Base-by-base conservation (phyloP, 176 grass and related monocot genomes). In the Aegilops umbellulata region DNA sequence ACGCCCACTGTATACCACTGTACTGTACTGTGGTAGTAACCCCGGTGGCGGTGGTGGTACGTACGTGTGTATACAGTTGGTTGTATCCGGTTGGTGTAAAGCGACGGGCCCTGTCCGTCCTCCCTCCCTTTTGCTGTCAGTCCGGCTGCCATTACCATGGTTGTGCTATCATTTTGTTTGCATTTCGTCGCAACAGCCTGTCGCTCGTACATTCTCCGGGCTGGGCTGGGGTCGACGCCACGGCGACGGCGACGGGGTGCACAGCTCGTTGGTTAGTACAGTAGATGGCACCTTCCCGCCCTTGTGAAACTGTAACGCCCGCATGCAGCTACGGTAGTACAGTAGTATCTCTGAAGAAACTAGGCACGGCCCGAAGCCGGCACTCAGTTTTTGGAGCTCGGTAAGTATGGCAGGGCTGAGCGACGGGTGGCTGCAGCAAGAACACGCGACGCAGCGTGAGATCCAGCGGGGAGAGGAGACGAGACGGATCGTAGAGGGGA, bases 401-500 rank as follows among this genome's bases (percentile, higher is more conserved):
- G 29, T 67, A 44, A 44, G 42, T 13, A 44, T 44, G 1, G 2
- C 42, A 13, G 42, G 4, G 42, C 42, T 14, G 62, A 15, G 4
- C 17, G 55, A 9, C 53, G 51, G 57, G 58, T 19, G 55, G 76
- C n/a, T 14, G 78, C 36, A 30, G 77, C 4, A 20, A 62, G 31
- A 79, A 39, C 2, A 60, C 76, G 34, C 36, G 32, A 34, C 74
- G 66, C 17, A 35, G 29, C 20, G 31, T 60, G 68, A 76, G 82
- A 69, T 82, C 78, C 88, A 82, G 72, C 20, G 38, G 9, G 64
- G 84, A 76, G 38, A 17, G 30, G 84, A 76, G 61, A 25, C 26
- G 46, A 4, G 81, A 74, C 35, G 16, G 78, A 14, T 76, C 27
- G 51, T 38, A 74, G 83, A 63, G 76, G 47, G 32, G 35, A 27